Base-by-base conservation (phyloP, 257 asterid species). In the Eustoma russellianum region DNA sequence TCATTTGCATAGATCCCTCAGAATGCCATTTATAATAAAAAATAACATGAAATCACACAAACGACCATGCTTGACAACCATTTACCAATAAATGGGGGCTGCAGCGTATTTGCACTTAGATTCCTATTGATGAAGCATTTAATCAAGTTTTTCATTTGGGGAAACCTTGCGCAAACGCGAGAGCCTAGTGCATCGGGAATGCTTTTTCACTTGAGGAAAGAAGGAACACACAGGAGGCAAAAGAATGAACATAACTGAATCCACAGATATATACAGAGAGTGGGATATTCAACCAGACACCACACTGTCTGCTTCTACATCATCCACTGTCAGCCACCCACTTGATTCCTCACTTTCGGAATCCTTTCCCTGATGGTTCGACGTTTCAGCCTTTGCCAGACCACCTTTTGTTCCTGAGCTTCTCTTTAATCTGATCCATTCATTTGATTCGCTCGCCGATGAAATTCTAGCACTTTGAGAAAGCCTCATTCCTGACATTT, bases 271-370 rank as follows among this genome's bases (percentile, higher is more conserved):
- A 52, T 73, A 76, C 75, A 59, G 33, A 46, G 50, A 50, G 13
- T 50, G 17, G 16, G 15, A 24, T 54, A 52, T 52, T 84, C 77
- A 80, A 53, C 55, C 28, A 52, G 61, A 70, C 40, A 69, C 72
- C 72, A 72, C 66, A 65, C 66, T 75, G 64, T 77, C 88, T 44
- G 75, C 74, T 71, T 86, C 90, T 5, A 72, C 46, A 19, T 77
- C 87, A 67, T 80, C 87, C 17, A 86, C 88, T 0, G 81, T 68
- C 74, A 76, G 78, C 95, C 95, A 86, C 53, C 76, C 95, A 61
- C 56, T 77, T 44, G 88, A 77, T n/a, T 79, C 93, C 71, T 80
- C 95, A 17, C 88, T 77, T 76, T 78, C 95, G 0, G 85, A 83
- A 61, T 70, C 88, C 63, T 73, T 83, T 45, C 66, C 95, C 50